Conservation (phyloP, 2,329 filamentous ascomycete species). For the Botrytis cinerea region DNA sequence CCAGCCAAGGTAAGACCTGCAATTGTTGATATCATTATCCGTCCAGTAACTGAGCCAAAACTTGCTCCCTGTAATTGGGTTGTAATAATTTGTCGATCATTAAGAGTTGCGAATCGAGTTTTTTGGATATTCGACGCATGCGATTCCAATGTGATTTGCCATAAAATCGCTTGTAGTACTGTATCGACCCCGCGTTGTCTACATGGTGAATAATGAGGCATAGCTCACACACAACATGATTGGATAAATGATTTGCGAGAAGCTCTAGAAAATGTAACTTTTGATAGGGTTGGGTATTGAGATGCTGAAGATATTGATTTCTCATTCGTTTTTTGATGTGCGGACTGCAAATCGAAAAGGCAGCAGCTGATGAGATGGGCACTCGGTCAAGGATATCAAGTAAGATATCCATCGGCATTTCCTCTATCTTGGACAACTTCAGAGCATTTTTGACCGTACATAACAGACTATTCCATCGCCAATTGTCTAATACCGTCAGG, state of each 20-base stretch:
- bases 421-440: not conserved
- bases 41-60: not conserved
- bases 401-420: not conserved
- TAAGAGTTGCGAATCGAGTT: not conserved
- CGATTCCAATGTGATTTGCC: not conserved
- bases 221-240: not conserved
- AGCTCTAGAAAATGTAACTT: not conserved
- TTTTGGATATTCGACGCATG: not conserved
- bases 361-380: not conserved
- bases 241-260: not conserved
- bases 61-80: not conserved
- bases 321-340: not conserved
- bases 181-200: not conserved
- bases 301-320: not conserved
- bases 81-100: not conserved
- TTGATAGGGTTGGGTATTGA: not conserved
- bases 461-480: not conserved
- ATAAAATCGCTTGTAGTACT: not conserved
- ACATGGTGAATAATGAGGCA: not conserved
- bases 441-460: not conserved
- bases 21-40: not conserved
- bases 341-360: not conserved
- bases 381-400: not conserved
- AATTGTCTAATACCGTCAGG: not conserved
- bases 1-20: not conserved